phyloP scores from a whole-genome alignment of 225 moss, liverwort and hornwort genomes.

The Antitrichia curtipendula region DNA sequence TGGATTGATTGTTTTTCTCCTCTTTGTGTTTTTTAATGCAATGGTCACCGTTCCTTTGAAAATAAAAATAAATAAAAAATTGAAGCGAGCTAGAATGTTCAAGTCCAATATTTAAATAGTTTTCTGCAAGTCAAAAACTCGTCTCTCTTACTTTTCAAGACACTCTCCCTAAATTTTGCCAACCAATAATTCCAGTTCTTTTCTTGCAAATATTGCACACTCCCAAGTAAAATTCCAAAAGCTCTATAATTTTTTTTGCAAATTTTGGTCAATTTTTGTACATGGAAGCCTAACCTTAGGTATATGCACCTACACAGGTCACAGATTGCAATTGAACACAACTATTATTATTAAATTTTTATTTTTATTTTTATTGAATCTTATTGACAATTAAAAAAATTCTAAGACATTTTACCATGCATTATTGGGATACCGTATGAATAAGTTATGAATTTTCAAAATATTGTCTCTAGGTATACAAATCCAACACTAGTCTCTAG shows the following conservation, averaged over 20 bases:
- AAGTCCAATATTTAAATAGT: too few species aligned
- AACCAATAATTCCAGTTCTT: not conserved
- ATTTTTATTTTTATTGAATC: not conserved
- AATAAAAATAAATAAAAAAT: too few species aligned
- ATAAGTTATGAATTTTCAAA: not conserved
- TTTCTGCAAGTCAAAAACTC: accelerated
- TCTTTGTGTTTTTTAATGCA: too few species aligned
- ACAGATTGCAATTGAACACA: accelerated
- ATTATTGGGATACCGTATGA: not conserved
- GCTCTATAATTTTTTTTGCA: too few species aligned
- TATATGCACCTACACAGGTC: not conserved
- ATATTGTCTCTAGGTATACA: accelerated
- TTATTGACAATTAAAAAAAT: not conserved
- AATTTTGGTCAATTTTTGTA: not conserved
- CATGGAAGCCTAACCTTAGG: not conserved
- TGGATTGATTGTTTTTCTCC: too few species aligned
- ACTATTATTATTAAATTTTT: not conserved
- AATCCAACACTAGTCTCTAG: not conserved
- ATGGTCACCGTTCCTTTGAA: too few species aligned
- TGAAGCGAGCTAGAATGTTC: too few species aligned
- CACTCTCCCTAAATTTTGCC: not conserved
- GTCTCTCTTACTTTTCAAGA: not conserved
- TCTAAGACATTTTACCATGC: accelerated
- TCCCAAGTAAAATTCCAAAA: too few species aligned
- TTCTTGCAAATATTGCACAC: not conserved